phyloP scores from a whole-genome alignment of 495 filamentous ascomycete species.

The Opeltia flavorubescens region DNA sequence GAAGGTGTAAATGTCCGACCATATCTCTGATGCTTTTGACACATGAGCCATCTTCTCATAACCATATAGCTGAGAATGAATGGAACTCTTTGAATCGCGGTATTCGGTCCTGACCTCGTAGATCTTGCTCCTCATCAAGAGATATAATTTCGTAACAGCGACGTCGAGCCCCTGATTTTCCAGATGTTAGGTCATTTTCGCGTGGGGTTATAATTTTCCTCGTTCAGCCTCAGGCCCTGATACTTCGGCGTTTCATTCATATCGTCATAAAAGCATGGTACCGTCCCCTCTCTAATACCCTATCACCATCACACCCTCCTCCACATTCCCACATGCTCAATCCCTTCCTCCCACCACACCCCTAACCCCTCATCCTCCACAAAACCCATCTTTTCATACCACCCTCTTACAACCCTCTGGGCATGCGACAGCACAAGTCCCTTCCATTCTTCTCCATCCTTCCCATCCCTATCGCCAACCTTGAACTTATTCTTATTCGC shows the following conservation, averaged over 20 bases:
- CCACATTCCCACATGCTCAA: slow-evolving; percentile 76
- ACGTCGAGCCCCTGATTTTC: too few relatives aligned
- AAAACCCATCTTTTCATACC: slow-evolving; percentile 59
- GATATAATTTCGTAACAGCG: too few relatives aligned
- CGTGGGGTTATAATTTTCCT: too few relatives aligned
- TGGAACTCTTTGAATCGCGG: too few relatives aligned
- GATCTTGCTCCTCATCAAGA: too few relatives aligned
- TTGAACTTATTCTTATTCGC: slow-evolving; percentile 35
- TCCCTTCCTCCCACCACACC: slow-evolving; percentile 70
- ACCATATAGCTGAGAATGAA: too few relatives aligned
- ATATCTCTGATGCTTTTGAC: too few relatives aligned
- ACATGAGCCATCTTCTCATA: too few relatives aligned
- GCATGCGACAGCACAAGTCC: slow-evolving; percentile 66
- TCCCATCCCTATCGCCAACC: slow-evolving; percentile 30
- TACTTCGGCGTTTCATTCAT: too few relatives aligned
- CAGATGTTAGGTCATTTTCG: too few relatives aligned
- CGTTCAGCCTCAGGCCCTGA: too few relatives aligned
- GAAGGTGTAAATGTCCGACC: not conserved
- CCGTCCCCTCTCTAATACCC: not conserved
- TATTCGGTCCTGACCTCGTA: too few relatives aligned
- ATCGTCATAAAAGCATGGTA: not conserved
- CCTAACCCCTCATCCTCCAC: slow-evolving; percentile 54
- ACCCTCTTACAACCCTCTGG: slow-evolving; percentile 42
- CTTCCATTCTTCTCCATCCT: slow-evolving; percentile 35
- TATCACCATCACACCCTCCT: slow-evolving; percentile 15